These are phyloP conservation scores for Tylopilus orsonianus DNA, from an alignment of 1,284 basidiomycete species.

Conservation along the genomic window DNA sequence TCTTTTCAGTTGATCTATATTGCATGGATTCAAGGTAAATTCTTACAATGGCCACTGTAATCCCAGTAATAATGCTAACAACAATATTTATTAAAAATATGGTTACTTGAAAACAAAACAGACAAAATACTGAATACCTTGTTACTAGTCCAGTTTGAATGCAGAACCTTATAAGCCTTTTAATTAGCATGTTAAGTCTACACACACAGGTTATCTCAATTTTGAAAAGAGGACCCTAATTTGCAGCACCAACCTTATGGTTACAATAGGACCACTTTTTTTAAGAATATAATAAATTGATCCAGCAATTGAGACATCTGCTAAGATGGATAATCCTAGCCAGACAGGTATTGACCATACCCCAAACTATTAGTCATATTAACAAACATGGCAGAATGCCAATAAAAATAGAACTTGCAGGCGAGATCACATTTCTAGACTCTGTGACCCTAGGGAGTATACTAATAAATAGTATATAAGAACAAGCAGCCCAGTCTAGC, in stretches of 20 bases:
- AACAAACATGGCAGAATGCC: too few relatives aligned
- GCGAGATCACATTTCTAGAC: neutral
- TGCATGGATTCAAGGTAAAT: neutral
- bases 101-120: neutral
- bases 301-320: slow-evolving; percentile 24
- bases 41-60: slow-evolving; percentile 18
- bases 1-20: neutral
- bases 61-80: slow-evolving; percentile 16
- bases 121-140: slow-evolving; percentile 14
- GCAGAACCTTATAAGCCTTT: slow-evolving; percentile 18
- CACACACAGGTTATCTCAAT: neutral
- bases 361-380: neutral
- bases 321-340: slow-evolving; percentile 25
- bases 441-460: neutral
- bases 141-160: slow-evolving; percentile 31
- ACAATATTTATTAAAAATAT: neutral
- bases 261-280: slow-evolving; percentile 1
- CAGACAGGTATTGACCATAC: slow-evolving; percentile 24
- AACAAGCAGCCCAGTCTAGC: neutral
- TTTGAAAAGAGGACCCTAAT: neutral
- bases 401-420: slow-evolving; percentile 6
- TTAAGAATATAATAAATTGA: slow-evolving; percentile 19
- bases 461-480: slow-evolving; percentile 2
- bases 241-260: slow-evolving; percentile 12
- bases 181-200: slow-evolving; percentile 19